These are phyloP conservation scores for Linnemannia zychae DNA, from an alignment of 192 early-diverging fungal genomes.

Conservation along the genomic window DNA sequence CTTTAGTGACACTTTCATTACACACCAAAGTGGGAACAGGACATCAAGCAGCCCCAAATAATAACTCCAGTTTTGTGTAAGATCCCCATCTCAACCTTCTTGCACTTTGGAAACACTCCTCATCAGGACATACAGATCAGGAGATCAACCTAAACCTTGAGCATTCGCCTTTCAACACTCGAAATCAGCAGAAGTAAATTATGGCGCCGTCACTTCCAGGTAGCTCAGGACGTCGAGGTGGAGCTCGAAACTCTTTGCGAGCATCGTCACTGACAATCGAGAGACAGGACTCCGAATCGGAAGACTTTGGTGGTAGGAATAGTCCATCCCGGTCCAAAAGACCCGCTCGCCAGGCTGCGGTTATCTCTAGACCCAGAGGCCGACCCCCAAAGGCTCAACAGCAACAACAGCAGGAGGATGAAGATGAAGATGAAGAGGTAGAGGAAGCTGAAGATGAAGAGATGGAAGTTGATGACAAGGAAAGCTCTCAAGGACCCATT, in stretches of 20 bases:
- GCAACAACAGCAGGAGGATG: background rate
- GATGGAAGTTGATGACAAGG: conserved; percentile 25
- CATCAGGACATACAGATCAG: background rate
- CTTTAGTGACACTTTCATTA: background rate
- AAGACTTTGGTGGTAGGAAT: conserved; percentile 20
- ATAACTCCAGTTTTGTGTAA: background rate
- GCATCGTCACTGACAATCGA: background rate
- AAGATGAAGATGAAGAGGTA: background rate
- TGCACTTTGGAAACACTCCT: background rate
- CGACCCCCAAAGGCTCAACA: background rate
- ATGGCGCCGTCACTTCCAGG: conserved; percentile 45
- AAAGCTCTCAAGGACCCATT: conserved; percentile 33
- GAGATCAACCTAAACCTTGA: background rate
- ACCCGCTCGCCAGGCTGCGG: conserved; percentile 9
- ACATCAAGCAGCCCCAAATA: background rate
- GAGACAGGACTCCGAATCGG: conserved; percentile 41
- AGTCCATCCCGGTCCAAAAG: conserved; percentile 26
- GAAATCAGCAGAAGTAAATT: background rate
- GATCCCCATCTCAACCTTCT: background rate
- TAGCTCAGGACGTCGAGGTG: conserved; percentile 15
- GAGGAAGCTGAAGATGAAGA: background rate
- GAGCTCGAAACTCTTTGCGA: conserved; percentile 1
- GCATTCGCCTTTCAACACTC: background rate
- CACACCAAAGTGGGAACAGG: background rate
- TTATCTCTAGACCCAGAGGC: background rate